Evolutionary conservation across 2,329 filamentous ascomycete species (phyloP).

Genomic region (Ophiostoma angusticollis): DNA sequence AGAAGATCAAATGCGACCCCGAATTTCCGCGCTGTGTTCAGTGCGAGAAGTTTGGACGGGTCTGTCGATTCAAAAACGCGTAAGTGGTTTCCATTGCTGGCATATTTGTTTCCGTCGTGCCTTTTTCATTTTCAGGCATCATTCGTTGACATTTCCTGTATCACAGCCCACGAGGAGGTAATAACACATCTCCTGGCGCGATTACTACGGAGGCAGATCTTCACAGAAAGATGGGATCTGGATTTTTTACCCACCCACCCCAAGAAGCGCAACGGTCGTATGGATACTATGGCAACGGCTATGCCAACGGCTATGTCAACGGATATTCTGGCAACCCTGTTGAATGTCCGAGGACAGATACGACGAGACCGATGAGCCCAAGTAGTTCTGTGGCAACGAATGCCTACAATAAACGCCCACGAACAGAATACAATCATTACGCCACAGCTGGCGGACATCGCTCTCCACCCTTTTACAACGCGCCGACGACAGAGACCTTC

Average conservation of each 20-base stretch:
- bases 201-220: slow-evolving; percentile 39
- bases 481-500: slow-evolving; percentile 14
- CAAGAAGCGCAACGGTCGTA: slow-evolving; percentile 26
- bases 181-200: slow-evolving; percentile 42
- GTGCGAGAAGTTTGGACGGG: slow-evolving; percentile 79
- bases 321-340: too few species aligned
- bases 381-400: slow-evolving; percentile 12
- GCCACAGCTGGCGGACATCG: slow-evolving; percentile 18
- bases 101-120: too few species aligned
- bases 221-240: slow-evolving; percentile 23
- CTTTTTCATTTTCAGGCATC: too few species aligned
- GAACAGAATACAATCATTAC: slow-evolving; percentile 35
- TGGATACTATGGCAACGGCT: too few species aligned
- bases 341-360: too few species aligned
- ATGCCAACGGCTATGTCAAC: too few species aligned
- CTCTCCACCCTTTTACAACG: slow-evolving; percentile 18
- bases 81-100: slow-evolving; percentile 49
- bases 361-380: slow-evolving; percentile 20
- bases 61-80: slow-evolving; percentile 79
- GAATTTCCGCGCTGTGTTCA: slow-evolving; percentile 79
- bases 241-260: slow-evolving; percentile 18
- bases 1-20: slow-evolving; percentile 95
- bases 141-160: too few species aligned
- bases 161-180: slow-evolving; percentile 46
- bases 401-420: slow-evolving; percentile 34